Conservation (phyloP, 225 moss, liverwort and hornwort species). For the Polytrichum formosum region DNA sequence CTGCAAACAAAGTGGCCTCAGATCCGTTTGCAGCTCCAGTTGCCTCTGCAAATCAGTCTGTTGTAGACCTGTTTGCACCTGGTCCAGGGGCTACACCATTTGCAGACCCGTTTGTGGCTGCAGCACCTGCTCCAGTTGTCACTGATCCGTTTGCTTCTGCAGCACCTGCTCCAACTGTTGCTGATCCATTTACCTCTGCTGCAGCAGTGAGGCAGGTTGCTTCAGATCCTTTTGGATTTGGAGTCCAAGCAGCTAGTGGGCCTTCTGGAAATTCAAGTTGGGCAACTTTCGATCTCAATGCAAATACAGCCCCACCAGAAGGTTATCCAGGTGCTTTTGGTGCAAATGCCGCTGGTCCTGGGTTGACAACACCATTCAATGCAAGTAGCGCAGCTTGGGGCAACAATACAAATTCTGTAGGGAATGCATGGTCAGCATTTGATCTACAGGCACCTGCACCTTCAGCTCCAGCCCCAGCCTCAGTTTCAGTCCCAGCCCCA, state of each 20-base stretch:
- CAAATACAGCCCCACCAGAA: constrained; percentile 33
- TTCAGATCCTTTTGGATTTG: constrained; percentile 42
- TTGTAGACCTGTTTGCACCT: constrained; percentile 37
- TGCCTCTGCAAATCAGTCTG: constrained; percentile 10
- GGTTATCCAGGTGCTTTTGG: constrained; percentile 29
- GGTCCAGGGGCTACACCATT: constrained; percentile 18
- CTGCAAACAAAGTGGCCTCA: constrained; percentile 9
- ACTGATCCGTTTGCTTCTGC: constrained; percentile 22
- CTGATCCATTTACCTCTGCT: constrained; percentile 8
- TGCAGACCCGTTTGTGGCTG: constrained; percentile 32
- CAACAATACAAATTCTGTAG: constrained; percentile 14
- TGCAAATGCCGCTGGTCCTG: constrained; percentile 14
- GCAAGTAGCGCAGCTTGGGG: constrained; percentile 30
- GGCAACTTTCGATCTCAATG: constrained; percentile 43
- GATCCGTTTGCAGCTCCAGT: constrained; percentile 26
- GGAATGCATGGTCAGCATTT: constrained; percentile 41
- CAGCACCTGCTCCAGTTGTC: neutral
- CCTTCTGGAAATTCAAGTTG: constrained; percentile 28
- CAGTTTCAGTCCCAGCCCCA: constrained; percentile 14
- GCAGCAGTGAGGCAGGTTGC: constrained; percentile 15
- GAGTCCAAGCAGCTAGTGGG: constrained; percentile 20
- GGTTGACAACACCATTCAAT: constrained; percentile 10
- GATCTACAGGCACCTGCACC: constrained; percentile 19
- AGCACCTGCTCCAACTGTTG: neutral
- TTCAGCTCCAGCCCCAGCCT: constrained; percentile 10